Evolutionary conservation across 208 protist species (phyloP).

Genomic region (Leishmania arabica): DNA sequence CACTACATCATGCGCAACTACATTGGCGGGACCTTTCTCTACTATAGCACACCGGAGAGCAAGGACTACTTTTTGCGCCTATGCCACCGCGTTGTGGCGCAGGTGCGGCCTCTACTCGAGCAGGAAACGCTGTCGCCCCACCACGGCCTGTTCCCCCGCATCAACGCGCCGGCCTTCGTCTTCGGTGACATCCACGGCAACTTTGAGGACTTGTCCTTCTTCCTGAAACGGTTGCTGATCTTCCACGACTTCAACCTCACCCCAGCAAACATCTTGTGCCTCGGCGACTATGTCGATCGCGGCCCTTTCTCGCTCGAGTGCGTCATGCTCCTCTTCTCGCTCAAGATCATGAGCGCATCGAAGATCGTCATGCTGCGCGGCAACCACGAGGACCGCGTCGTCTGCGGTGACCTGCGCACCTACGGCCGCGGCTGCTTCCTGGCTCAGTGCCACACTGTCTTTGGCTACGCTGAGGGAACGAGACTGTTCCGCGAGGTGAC

Average conservation of each 20-base stretch:
- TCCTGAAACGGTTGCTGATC: slow-evolving; percentile 51
- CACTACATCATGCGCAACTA: slow-evolving; percentile 70
- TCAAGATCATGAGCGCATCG: slow-evolving; percentile 71
- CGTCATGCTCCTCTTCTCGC: slow-evolving; percentile 81
- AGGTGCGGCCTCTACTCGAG: slow-evolving; percentile 57
- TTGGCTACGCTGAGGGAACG: slow-evolving; percentile 57
- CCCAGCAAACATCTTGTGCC: slow-evolving; percentile 90
- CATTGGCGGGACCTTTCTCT: slow-evolving; percentile 49
- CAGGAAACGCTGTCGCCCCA: slow-evolving; percentile 57
- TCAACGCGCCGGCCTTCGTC: slow-evolving; percentile 62
- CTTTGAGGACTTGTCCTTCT: slow-evolving; percentile 77
- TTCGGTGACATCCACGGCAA: slow-evolving; percentile 90
- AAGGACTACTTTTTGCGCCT: slow-evolving; percentile 51
- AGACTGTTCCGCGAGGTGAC: slow-evolving; percentile 65
- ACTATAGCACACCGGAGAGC: slow-evolving; percentile 49
- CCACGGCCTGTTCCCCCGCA: slow-evolving; percentile 52
- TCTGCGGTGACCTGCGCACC: slow-evolving; percentile 68
- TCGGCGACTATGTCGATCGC: slow-evolving; percentile 99
- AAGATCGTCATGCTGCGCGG: slow-evolving; percentile 83
- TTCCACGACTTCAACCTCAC: slow-evolving; percentile 73
- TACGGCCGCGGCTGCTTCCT: slow-evolving; percentile 74
- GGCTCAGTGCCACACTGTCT: slow-evolving; percentile 63
- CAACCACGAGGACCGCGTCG: slow-evolving; percentile 86
- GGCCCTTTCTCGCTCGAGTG: slow-evolving; percentile 91
- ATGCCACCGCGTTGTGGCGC: slow-evolving; percentile 51